These are phyloP conservation scores for Fusarium palustre DNA, from an alignment of 2,329 filamentous ascomycete genomes.

Conservation along the genomic window DNA sequence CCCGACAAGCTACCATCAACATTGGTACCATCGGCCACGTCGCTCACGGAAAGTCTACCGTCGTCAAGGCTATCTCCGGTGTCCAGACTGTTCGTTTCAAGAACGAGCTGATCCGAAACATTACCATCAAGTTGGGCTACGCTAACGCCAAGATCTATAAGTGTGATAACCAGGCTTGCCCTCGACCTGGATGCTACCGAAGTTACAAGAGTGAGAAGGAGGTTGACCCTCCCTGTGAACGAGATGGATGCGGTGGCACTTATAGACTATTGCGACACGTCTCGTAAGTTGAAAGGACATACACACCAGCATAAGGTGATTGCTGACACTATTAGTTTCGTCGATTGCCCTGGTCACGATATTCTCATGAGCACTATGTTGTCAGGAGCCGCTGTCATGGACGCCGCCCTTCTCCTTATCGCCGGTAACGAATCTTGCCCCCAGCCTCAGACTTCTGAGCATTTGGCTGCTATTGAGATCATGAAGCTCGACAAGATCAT, in stretches of 20 bases:
- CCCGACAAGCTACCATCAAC: conserved; percentile 97
- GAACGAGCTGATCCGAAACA: conserved; percentile 99
- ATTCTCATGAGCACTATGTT: conserved; percentile 99
- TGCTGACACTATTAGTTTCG: conserved; percentile 72
- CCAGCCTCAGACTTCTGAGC: conserved; percentile 97
- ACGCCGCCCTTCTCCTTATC: conserved; percentile 94
- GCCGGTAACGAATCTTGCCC: conserved; percentile 98
- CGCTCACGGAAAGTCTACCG: conserved; percentile 98
- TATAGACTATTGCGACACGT: conserved; percentile 93
- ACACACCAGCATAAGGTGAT: background rate
- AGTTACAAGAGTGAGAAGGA: conserved; percentile 99
- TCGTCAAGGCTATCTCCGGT: conserved; percentile 98
- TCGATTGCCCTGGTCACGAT: conserved; percentile 99
- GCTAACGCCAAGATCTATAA: conserved; percentile 99
- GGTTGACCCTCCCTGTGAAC: conserved; percentile 94
- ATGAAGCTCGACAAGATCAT: conserved; percentile 99
- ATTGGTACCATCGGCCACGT: conserved; percentile 99
- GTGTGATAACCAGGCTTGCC: conserved; percentile 92
- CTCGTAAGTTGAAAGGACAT: conserved; percentile 72
- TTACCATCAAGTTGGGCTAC: conserved; percentile 99
- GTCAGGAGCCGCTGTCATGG: conserved; percentile 99
- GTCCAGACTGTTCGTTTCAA: conserved; percentile 99
- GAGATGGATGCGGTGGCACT: conserved; percentile 87
- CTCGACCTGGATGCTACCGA: conserved; percentile 92
- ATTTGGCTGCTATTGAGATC: conserved; percentile 98